phyloP scores from a whole-genome alignment of 164 flowering plant genomes.

The Umbellularia californica region DNA sequence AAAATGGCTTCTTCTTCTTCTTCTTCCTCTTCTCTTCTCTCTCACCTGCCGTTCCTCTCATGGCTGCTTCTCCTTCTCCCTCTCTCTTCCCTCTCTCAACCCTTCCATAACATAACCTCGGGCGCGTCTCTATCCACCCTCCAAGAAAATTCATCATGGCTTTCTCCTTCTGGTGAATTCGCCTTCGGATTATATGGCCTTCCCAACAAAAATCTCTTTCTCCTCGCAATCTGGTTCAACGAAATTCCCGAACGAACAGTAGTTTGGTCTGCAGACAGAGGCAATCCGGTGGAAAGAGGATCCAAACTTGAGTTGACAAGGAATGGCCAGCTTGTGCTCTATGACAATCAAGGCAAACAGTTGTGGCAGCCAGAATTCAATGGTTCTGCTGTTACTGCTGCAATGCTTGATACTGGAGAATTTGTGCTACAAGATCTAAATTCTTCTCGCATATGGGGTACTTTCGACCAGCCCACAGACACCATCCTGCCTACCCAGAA shows the following conservation, averaged over 20 bases:
- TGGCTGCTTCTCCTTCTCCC: constrained; percentile 3
- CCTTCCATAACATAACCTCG: constrained; percentile 6
- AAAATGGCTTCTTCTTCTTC: too few relatives aligned
- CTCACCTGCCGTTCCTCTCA: background rate
- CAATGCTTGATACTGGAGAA: constrained; percentile 48
- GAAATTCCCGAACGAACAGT: constrained; percentile 29
- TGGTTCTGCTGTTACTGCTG: constrained; percentile 20
- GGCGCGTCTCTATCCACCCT: constrained; percentile 18
- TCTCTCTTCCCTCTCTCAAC: background rate
- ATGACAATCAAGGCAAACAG: constrained; percentile 16
- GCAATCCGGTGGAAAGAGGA: constrained; percentile 19
- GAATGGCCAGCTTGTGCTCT: constrained; percentile 25
- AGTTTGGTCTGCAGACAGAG: constrained; percentile 33
- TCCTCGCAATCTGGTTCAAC: constrained; percentile 38
- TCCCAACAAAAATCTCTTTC: constrained; percentile 9
- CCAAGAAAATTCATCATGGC: constrained; percentile 1
- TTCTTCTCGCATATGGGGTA: constrained; percentile 4
- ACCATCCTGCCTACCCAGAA: constrained; percentile 26
- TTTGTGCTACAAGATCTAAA: constrained; percentile 21
- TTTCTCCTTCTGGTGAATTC: constrained; percentile 38
- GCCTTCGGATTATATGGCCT: constrained; percentile 35
- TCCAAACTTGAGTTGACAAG: constrained; percentile 26
- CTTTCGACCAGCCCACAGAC: constrained; percentile 1
- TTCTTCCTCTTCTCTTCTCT: background rate
- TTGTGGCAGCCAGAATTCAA: background rate